Evolutionary conservation across 345 rosid species (phyloP).

Genomic region (Iberis pinnata): DNA sequence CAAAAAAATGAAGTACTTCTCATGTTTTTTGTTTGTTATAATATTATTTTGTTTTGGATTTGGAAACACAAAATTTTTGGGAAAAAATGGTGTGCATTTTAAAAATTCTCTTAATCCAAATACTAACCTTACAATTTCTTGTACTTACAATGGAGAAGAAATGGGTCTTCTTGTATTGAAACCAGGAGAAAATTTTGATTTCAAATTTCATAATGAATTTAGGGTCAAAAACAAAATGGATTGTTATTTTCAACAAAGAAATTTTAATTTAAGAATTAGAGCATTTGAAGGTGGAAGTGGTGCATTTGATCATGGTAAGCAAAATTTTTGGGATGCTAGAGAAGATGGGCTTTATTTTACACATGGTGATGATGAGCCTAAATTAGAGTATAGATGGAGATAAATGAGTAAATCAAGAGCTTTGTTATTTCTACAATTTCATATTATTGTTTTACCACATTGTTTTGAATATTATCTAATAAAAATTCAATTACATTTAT

Average conservation of each 20-base stretch:
- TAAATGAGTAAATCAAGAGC: no score
- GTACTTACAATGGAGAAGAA: background rate
- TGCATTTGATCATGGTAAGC: background rate
- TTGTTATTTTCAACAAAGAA: no score
- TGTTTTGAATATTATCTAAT: no score
- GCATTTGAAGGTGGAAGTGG: background rate
- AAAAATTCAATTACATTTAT: no score
- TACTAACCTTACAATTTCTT: background rate
- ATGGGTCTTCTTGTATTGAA: background rate
- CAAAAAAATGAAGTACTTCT: background rate
- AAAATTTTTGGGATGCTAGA: conserved; percentile 5
- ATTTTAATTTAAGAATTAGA: background rate
- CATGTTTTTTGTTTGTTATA: background rate
- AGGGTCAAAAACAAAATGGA: no score
- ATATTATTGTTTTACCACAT: no score
- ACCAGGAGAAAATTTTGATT: background rate
- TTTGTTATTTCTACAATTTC: background rate
- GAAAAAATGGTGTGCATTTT: background rate
- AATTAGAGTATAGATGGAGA: conserved; percentile 11
- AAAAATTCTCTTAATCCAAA: background rate
- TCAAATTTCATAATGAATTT: conserved; percentile 2
- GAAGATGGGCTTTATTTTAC: conserved; percentile 19
- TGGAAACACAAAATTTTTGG: background rate
- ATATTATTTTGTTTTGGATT: background rate
- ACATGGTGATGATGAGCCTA: background rate